Base-by-base conservation (phyloP, 1,139 yeast species). In the Magnusiomyces magnusii region DNA sequence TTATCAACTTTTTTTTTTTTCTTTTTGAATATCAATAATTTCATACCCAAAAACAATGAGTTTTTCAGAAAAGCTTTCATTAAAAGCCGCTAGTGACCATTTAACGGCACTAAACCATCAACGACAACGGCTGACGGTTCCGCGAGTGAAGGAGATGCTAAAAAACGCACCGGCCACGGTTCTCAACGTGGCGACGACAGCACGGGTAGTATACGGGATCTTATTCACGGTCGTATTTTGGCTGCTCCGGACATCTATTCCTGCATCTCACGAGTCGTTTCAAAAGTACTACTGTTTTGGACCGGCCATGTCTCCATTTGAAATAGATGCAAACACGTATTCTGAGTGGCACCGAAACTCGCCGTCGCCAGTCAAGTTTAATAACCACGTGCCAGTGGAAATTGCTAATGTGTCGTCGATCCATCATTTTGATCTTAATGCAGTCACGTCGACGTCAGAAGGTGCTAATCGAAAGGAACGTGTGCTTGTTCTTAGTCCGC, bases 401-500 rank as follows among this genome's bases (percentile, higher is more conserved):
- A 51, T 63, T 31, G 54, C 52, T 34, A 65, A 65, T 51, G 57
- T 63, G 7, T 52, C 65, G 10, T 36, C 57, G 23, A 62, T 80
- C 15, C 78, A 76, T 51, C 77, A 72, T 61, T 78, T 77, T 61
- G 84, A 82, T 64, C 66, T 82, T 56, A 72, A 74, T 54, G 74
- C 76, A 57, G 75, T 76, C 64, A 72, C 69, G 51, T 77, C 81
- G 21, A 70, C 79, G 19, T 67, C 71, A 2, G 75, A 78, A 53
- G 95, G 92, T 2, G 73, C 73, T 21, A 67, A 70, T n/a, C 72
- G 83, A 19, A 80, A 83, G 19, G 95, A 89, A 64, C 80, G 85
- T 55, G 83, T 90, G 17, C 75, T 90, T 60, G 74, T 90, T 60
- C 78, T 87, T 64, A 81, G 90, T 71, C 97, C 97, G 1, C 75